These are phyloP conservation scores for Monosporascus sp. DNA, from an alignment of 2,329 filamentous ascomycete species.

Conservation along the genomic window DNA sequence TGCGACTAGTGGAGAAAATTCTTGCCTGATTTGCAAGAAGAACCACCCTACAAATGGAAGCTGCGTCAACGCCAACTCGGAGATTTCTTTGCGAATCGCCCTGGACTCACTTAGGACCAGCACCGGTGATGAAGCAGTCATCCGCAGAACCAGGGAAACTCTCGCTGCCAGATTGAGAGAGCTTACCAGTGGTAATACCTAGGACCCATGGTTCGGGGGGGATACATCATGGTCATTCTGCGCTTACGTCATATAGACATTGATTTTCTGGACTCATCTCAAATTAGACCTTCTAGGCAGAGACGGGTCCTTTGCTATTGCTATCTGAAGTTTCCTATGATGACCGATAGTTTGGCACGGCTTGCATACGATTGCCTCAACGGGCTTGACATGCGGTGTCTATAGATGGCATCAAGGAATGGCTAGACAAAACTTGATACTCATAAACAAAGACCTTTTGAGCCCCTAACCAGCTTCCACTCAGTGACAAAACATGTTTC, in stretches of 20 bases:
- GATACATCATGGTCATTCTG: not conserved
- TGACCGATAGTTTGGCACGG: not conserved
- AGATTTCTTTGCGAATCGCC: constrained; percentile 23
- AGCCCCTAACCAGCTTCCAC: not conserved
- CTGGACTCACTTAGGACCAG: constrained; percentile 21
- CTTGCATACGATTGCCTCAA: not conserved
- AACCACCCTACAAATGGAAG: constrained; percentile 6
- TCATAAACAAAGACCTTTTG: not conserved
- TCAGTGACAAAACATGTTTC: constrained; percentile 12
- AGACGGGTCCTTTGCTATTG: not conserved
- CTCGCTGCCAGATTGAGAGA: constrained; percentile 10
- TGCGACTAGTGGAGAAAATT: constrained; percentile 7
- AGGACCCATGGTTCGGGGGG: not conserved
- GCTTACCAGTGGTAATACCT: constrained; percentile 2
- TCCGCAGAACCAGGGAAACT: constrained; percentile 4
- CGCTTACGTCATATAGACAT: not conserved
- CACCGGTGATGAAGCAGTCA: not conserved
- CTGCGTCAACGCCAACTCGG: constrained; percentile 21
- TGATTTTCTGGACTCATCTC: not conserved
- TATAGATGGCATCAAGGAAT: not conserved
- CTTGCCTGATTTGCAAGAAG: constrained; percentile 16
- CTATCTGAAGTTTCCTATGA: not conserved
- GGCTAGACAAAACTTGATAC: not conserved
- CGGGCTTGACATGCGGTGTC: not conserved
- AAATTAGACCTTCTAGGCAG: not conserved